These are phyloP conservation scores for Alternaria sp. DNA, from an alignment of 2,329 filamentous ascomycete species.

Conservation along the genomic window DNA sequence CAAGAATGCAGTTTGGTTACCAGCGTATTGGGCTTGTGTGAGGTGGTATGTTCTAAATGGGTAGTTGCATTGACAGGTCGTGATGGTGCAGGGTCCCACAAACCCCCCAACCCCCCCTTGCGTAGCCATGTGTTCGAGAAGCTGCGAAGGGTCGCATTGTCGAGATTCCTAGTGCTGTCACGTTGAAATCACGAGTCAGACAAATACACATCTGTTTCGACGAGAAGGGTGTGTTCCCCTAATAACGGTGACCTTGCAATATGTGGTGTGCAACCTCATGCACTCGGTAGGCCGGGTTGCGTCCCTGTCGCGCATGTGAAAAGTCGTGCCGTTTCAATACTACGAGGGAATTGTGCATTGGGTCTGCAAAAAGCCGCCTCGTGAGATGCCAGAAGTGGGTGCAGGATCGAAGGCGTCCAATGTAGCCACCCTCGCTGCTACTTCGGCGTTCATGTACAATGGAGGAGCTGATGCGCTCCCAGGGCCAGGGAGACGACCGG, in stretches of 20 bases:
- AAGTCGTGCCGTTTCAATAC: neutral
- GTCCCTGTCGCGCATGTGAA: neutral
- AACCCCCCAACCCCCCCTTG: slow-evolving; percentile 8
- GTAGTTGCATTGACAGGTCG: slow-evolving; percentile 23
- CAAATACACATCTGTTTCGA: neutral
- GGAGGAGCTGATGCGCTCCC: slow-evolving; percentile 23
- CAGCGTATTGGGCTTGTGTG: slow-evolving; percentile 8
- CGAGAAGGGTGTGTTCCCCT: neutral
- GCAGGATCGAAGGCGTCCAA: slow-evolving; percentile 8
- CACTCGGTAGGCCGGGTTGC: neutral
- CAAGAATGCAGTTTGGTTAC: slow-evolving; percentile 10
- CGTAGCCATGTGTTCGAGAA: slow-evolving; percentile 20
- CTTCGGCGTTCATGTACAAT: slow-evolving; percentile 14
- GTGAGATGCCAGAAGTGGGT: slow-evolving; percentile 8
- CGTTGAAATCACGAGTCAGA: slow-evolving; percentile 6
- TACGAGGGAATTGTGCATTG: neutral
- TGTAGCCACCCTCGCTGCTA: slow-evolving; percentile 13
- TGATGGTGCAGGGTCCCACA: slow-evolving; percentile 23
- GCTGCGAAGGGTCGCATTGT: neutral
- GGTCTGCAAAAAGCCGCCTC: neutral
- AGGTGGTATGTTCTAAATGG: slow-evolving; percentile 19
- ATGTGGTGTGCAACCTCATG: neutral
- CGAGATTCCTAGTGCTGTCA: neutral
- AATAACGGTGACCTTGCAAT: slow-evolving; percentile 7
- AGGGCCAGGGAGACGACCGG: slow-evolving; percentile 30